Base-by-base conservation (phyloP, 352 stramenopile species). In the Phytopythium helicoides region DNA sequence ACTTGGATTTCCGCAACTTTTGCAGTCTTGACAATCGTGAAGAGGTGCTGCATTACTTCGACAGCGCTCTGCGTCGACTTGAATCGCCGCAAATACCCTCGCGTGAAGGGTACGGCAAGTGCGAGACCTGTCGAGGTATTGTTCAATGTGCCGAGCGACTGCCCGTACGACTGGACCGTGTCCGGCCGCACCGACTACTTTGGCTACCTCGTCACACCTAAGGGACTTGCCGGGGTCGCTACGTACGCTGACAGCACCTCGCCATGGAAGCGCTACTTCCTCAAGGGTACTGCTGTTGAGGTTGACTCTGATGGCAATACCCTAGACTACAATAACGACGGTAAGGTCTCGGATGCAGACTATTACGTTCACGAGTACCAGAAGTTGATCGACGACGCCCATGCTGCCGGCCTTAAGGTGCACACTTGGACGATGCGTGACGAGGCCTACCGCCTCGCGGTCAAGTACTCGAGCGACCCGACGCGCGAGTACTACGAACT, bases 261-360 rank as follows among this genome's bases (percentile, higher is more conserved):
- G 37, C 80, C 78, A 12, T 90, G 84, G 64, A 97, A 97, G 63
- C 81, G 83, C 57, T 82, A 91, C 47, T 42, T 96, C 36, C 61
- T 91, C 16, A 74, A 83, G 42, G 58, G 67, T 5, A 53, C 83
- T 12, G 64, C 75, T 6, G 58, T 66, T 16, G 59, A 86, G 53
- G 48, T 81, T 35, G 66, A 84, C 15, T 54, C 48, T 0, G 28
- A 62, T 12, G 79, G 69, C 41, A 77, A 62, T 33, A 60, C 67
- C 12, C 66, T 72, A 26, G 78, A 92, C 51, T 70, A 56, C 26
- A 89, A 89, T 57, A 81, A 76, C 22, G 80, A 95, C 58, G 76
- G 71, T 22, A 45, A 68, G 31, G 47, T 87, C 33, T 70, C 57
- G 18, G 81, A 91, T 50, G 75, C 73, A 4, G 80, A 90, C 65